phyloP scores from a whole-genome alignment of 371 early-diverging fungal species.

The Syncephalastrum sp. region DNA sequence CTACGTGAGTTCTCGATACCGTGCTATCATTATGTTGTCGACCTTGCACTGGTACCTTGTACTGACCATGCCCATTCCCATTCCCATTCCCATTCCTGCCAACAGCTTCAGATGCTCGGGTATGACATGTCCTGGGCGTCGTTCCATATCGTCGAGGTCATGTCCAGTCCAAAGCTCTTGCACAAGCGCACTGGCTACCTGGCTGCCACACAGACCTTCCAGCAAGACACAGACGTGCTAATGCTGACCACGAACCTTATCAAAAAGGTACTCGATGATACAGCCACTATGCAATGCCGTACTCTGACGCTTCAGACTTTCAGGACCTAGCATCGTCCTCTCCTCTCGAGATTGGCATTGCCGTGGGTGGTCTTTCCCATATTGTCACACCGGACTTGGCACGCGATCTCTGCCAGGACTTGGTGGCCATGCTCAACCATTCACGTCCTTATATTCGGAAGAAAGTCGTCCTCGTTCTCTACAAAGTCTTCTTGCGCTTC shows the following conservation, averaged over 20 bases:
- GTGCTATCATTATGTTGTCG: background rate
- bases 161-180: slow-evolving; percentile 84
- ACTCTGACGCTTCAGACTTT: background rate
- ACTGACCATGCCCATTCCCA: slow-evolving; percentile 1
- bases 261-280: slow-evolving; percentile 73
- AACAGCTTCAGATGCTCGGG: slow-evolving; percentile 93
- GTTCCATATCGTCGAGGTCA: slow-evolving; percentile 96
- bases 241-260: slow-evolving; percentile 95
- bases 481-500: slow-evolving; percentile 86
- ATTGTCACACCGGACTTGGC: slow-evolving; percentile 92
- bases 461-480: slow-evolving; percentile 84
- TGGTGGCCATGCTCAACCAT: slow-evolving; percentile 85
- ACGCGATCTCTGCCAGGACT: slow-evolving; percentile 85
- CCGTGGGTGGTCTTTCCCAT: slow-evolving; percentile 87
- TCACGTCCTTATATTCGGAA: slow-evolving; percentile 92
- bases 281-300: background rate
- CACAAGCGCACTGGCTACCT: slow-evolving; percentile 92
- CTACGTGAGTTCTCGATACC: slow-evolving; percentile 50
- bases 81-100: background rate
- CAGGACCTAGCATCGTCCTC: slow-evolving; percentile 86
- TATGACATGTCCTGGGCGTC: slow-evolving; percentile 96
- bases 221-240: slow-evolving; percentile 92
- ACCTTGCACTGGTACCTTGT: background rate
- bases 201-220: slow-evolving; percentile 88
- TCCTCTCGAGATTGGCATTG: slow-evolving; percentile 82